A percentile compares a stretch with the other conserved stretches of the same genome.
Evolutionary conservation across 345 rosid genomes (phyloP).

Genomic region (Acer yangbiense): DNA sequence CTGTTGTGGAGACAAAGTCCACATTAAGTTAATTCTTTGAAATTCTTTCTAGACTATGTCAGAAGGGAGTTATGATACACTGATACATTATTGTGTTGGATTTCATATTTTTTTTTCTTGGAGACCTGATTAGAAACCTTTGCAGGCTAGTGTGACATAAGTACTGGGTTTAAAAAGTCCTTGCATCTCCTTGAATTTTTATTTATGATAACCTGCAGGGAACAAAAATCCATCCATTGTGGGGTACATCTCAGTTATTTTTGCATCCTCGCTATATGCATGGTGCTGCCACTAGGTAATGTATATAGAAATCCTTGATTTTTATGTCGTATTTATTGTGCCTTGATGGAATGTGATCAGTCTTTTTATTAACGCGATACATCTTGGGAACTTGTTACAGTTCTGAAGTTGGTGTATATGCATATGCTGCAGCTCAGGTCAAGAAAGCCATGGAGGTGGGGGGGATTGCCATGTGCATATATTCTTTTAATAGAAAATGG

Average conservation of each 20-base stretch:
- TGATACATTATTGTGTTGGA: neutral
- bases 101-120: neutral
- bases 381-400: slow-evolving; percentile 34
- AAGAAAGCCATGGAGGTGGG: slow-evolving; percentile 94
- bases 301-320: neutral
- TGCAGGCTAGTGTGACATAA: neutral
- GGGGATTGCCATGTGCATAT: neutral
- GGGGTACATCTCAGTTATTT: slow-evolving; percentile 98
- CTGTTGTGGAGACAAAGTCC: neutral
- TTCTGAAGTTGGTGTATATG: slow-evolving; percentile 84
- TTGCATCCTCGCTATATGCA: slow-evolving; percentile 98
- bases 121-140: neutral
- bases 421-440: slow-evolving; percentile 97
- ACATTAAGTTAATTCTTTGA: neutral
- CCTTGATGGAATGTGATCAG: neutral
- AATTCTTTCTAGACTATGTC: neutral
- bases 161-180: neutral
- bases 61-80: neutral
- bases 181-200: neutral
- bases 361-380: slow-evolving; percentile 1
- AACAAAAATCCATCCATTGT: slow-evolving; percentile 66
- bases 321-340: neutral
- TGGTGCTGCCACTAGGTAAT: slow-evolving; percentile 93
- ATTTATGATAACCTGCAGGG: slow-evolving; percentile 47
- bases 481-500: neutral